A percentile compares a stretch with the other conserved stretches of the same genome.
These are phyloP conservation scores for Candida sanyaensis DNA, from an alignment of 1,139 yeast species.

Conservation along the genomic window DNA sequence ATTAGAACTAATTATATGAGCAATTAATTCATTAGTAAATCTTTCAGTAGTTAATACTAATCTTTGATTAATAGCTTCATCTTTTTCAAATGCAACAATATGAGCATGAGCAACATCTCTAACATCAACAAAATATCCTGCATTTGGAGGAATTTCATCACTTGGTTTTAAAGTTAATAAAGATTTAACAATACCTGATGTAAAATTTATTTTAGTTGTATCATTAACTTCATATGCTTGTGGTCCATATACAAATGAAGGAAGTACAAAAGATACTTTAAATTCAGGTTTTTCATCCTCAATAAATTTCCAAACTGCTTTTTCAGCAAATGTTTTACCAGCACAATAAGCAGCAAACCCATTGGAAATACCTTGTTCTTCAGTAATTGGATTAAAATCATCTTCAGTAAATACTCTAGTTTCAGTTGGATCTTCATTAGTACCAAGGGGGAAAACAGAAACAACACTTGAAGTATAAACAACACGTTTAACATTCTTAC, in stretches of 20 bases:
- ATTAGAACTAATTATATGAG: conserved; percentile 25
- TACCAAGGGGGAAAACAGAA: conserved; percentile 18
- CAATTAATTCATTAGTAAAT: conserved; percentile 21
- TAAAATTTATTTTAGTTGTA: conserved; percentile 24
- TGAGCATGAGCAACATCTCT: conserved; percentile 59
- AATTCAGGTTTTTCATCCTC: conserved; percentile 27
- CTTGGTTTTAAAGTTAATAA: conserved; percentile 20
- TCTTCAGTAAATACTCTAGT: conserved; percentile 24
- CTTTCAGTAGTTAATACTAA: conserved; percentile 29
- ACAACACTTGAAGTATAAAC: conserved; percentile 32
- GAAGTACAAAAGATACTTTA: conserved; percentile 28
- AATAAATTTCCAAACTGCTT: conserved; percentile 55
- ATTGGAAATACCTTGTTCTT: conserved; percentile 28
- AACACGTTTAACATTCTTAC: conserved; percentile 25
- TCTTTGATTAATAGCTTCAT: conserved; percentile 25
- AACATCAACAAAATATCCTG: conserved; percentile 43
- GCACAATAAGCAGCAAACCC: conserved; percentile 26
- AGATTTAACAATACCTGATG: conserved; percentile 32
- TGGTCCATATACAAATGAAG: conserved; percentile 44
- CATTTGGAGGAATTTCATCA: conserved; percentile 15
- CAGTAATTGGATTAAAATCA: conserved; percentile 39
- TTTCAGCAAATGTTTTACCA: conserved; percentile 34
- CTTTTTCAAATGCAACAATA: conserved; percentile 37
- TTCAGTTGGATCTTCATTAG: conserved; percentile 11
- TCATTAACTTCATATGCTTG: conserved; percentile 35